A percentile compares a stretch with the other conserved stretches of the same genome.
Evolutionary conservation across 2,329 filamentous ascomycete genomes (phyloP).

Genomic region (Microcyclosporella mali): DNA sequence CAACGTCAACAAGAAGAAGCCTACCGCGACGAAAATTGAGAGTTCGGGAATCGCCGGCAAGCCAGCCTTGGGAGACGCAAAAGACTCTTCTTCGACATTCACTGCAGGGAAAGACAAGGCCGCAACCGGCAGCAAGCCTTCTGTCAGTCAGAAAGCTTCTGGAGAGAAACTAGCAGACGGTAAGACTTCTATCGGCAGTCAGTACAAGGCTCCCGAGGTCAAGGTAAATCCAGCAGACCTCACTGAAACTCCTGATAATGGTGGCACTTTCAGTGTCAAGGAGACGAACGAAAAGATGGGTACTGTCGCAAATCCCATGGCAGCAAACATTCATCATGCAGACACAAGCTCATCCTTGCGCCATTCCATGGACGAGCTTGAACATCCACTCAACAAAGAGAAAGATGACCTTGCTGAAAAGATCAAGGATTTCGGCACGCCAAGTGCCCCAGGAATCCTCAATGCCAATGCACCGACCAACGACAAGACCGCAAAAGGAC

Average conservation of each 20-base stretch:
- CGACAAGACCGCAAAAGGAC: conserved; percentile 3
- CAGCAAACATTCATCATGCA: not conserved
- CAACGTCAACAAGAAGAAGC: conserved; percentile 16
- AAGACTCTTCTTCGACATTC: too few relatives aligned
- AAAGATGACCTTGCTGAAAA: not conserved
- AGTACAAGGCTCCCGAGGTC: too few relatives aligned
- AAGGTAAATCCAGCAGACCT: too few relatives aligned
- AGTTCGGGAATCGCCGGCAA: conserved; percentile 5
- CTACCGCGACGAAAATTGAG: not conserved
- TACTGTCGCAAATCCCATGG: conserved; percentile 1
- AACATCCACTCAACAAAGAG: not conserved
- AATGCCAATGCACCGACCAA: not conserved
- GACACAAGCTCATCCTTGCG: conserved; percentile 1
- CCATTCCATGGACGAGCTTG: conserved; percentile 1
- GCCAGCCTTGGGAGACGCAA: too few relatives aligned
- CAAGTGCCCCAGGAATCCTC: not conserved
- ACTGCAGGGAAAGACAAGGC: too few relatives aligned
- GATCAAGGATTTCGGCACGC: not conserved
- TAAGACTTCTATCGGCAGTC: too few relatives aligned
- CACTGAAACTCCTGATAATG: too few relatives aligned
- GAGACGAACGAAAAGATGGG: not conserved
- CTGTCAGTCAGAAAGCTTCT: too few relatives aligned
- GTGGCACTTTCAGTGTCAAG: not conserved
- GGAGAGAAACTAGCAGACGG: too few relatives aligned
- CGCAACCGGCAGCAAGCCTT: too few relatives aligned